Conservation (phyloP, 169 alveolate genomes). For the Perkinsus chesapeaki region DNA sequence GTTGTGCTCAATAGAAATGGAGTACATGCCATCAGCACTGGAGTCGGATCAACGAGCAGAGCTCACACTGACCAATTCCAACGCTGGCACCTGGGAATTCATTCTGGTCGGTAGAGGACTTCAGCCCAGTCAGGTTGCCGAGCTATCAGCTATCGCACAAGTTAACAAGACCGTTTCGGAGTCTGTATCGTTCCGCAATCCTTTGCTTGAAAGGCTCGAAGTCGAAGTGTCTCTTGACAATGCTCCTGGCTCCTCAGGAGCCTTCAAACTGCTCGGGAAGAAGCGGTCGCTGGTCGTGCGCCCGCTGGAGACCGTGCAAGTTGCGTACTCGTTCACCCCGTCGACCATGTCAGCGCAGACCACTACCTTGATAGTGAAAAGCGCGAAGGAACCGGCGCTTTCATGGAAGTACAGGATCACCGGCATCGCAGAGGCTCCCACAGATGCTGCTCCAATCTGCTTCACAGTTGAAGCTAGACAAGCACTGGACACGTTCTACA, state of each 20-base stretch:
- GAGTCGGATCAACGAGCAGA: conserved; percentile 53
- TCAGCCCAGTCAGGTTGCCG: conserved; percentile 66
- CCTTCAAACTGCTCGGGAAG: conserved; percentile 48
- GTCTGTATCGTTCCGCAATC: conserved; percentile 64
- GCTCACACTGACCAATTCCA: conserved; percentile 51
- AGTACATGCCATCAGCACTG: conserved; percentile 64
- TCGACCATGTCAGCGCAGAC: conserved; percentile 53
- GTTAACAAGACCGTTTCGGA: conserved; percentile 35
- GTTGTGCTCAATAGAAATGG: conserved; percentile 50
- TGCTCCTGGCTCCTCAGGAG: not conserved
- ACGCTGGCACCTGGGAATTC: conserved; percentile 71
- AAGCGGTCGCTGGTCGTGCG: conserved; percentile 55
- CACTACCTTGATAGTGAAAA: conserved; percentile 53
- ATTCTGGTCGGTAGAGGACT: conserved; percentile 68
- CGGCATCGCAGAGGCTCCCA: conserved; percentile 76
- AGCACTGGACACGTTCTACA: conserved; percentile 28
- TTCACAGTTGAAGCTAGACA: conserved; percentile 54
- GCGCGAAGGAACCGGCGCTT: not conserved
- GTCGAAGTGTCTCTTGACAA: conserved; percentile 56
- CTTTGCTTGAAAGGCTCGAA: conserved; percentile 72
- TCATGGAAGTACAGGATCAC: conserved; percentile 68
- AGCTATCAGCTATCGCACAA: conserved; percentile 32
- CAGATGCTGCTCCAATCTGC: conserved; percentile 50
- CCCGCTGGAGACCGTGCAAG: conserved; percentile 51
- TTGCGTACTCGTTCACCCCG: conserved; percentile 61